Evolutionary conservation across 2,329 filamentous ascomycete species (phyloP), one percentile per base, ranked within the genome.

Genomic region (Apiospora arundinis): DNA sequence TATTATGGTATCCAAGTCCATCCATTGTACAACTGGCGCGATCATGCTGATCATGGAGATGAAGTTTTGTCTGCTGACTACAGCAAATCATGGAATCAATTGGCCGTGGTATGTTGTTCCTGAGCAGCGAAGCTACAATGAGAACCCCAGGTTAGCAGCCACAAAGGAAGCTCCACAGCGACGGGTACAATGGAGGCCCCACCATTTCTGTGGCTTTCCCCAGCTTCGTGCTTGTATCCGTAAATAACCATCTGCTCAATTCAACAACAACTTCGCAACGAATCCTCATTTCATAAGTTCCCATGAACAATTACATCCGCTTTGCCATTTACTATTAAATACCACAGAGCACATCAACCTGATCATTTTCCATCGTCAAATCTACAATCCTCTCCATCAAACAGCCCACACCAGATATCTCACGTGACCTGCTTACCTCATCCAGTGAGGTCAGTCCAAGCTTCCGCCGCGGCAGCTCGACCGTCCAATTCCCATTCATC

Each of bases 371-470:
- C 7, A 63, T 12, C 56, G 14, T n/a, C 18, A 40, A 40, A n/a
- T 40, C 9, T 14, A 18, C 32, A 9, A 63, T 40, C 32, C 14
- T 16, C 12, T 14, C 21, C 56, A n/a, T 1, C 18, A n/a, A 40
- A 1, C 56, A 28, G 4, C 8, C 40, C 9, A 1, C 9, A n/a
- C 21, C 28, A n/a, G 9, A 12, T 4, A 6, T 12, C 18, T 40
- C 56, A 63, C 56, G 56, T 63, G 56, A 63, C 32, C 32, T 40
- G 56, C 18, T 63, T 63, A 63, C 56, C 4, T 63, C 32, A 63
- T 40, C 21, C 32, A 40, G 32, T 63, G 56, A 63, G 56, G 32
- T 63, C 56, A 63, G 56, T 63, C 56, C 28, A 40, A 63, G 56
- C 56, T 63, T 40, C 56, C 7, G 32, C 56, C 28, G 56, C 56